These are phyloP conservation scores for Haberlea rhodopensis DNA, from an alignment of 257 asterid genomes.

Conservation along the genomic window DNA sequence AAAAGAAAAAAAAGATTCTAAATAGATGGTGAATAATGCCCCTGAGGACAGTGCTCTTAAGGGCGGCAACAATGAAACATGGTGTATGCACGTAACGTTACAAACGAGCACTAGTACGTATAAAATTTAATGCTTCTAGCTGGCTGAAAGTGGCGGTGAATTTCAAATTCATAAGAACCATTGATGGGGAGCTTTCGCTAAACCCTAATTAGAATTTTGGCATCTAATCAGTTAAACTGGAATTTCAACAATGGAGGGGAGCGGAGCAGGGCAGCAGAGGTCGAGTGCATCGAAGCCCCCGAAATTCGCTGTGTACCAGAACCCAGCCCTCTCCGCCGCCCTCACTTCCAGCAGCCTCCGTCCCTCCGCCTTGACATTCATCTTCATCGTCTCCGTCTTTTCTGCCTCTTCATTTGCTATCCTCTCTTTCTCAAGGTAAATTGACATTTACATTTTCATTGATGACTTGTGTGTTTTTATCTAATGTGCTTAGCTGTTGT, in stretches of 20 bases:
- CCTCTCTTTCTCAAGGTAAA: slow-evolving; percentile 43
- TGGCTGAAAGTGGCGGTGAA: no score
- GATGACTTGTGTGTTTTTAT: neutral
- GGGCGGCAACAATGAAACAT: no score
- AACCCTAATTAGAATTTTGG: slow-evolving; percentile 28
- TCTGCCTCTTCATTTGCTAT: slow-evolving; percentile 51
- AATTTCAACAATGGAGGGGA: slow-evolving; percentile 35
- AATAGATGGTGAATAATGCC: no score
- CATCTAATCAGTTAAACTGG: slow-evolving; percentile 13
- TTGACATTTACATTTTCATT: slow-evolving; percentile 3
- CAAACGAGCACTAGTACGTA: no score
- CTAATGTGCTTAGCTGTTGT: slow-evolving; percentile 2
- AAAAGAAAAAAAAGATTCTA: no score
- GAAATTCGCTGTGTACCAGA: slow-evolving; percentile 75
- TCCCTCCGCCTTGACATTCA: slow-evolving; percentile 51
- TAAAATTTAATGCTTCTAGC: no score
- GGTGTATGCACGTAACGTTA: no score
- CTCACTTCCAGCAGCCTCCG: slow-evolving; percentile 77
- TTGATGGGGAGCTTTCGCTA: slow-evolving; percentile 26
- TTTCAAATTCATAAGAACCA: no score
- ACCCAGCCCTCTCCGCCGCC: slow-evolving; percentile 83
- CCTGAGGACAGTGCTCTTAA: no score
- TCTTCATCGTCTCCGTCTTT: slow-evolving; percentile 47
- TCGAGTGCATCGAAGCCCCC: slow-evolving; percentile 39
- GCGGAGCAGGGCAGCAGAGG: slow-evolving; percentile 37